Evolutionary conservation across 1,284 basidiomycete genomes (phyloP), one percentile per base, ranked within the genome.

Genomic region (Xanthoconium separans): DNA sequence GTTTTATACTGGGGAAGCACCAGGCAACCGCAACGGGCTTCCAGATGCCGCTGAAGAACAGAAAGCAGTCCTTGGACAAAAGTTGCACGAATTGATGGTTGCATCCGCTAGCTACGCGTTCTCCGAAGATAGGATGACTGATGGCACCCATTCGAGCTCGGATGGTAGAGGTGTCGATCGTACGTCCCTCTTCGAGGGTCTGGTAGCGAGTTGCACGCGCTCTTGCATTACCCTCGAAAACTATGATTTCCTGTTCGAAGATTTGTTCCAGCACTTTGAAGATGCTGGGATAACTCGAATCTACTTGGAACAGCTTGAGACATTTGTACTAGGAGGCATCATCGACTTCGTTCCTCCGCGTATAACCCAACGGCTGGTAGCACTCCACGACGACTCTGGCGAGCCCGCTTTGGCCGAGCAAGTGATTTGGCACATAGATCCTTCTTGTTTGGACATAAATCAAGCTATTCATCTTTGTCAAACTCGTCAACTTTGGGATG

Each of bases 371-470:
- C 81, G 85, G 42, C 76, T 99, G 22, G 80, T 99, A 46, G 80
- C 81, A 2, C 77, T 92, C 55, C 91, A 97, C 61, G 88, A 89
- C 48, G 82, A 87, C 36, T 80, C 84, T 39, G 77, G 77, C 6
- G 83, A 88, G 51, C 87, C 88, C 20, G 89, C 90, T 47, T 77
- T 85, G 3, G 91, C 92, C 2, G 95, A 99, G 69, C 81, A 84
- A 39, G 78, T 99, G 55, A 96, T 99, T 51, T 98, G 95, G 92
- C 93, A 97, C 68, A 93, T 98, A 55, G 91, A 98, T 61, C 94
- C 96, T 0, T 76, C 83, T 15, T 92, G 88, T 62, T 76, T 99
- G 54, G 97, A 99, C 66, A 87, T 98, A 69, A 91, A 99, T 66
- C 97, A 98, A 71, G 89, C 90, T 1, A 87, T 98, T 57, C 81